Conservation (phyloP, 176 grass and related monocot species). For the Stipa capillata region DNA sequence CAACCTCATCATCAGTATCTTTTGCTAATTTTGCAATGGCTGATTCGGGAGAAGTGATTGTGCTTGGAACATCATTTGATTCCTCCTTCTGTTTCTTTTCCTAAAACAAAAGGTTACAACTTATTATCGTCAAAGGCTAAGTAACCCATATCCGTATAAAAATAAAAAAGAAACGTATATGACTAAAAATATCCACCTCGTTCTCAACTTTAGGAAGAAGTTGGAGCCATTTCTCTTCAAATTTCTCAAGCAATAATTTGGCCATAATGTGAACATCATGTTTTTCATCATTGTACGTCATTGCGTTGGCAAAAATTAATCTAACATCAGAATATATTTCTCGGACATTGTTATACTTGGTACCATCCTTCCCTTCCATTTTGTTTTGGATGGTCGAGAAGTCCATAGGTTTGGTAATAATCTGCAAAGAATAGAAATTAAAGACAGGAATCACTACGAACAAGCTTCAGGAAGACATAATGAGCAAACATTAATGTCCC, state of each 20-base stretch:
- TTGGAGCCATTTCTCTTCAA: slow-evolving; percentile 85
- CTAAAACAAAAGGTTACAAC: slow-evolving; percentile 33
- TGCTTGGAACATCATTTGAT: slow-evolving; percentile 32
- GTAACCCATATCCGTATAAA: neutral
- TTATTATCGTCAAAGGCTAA: neutral
- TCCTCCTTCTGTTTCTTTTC: slow-evolving; percentile 72
- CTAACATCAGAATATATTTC: slow-evolving; percentile 93
- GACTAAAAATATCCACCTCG: slow-evolving; percentile 49
- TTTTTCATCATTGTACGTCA: slow-evolving; percentile 73
- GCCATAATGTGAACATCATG: slow-evolving; percentile 74
- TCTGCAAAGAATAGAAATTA: slow-evolving; percentile 39
- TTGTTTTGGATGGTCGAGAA: slow-evolving; percentile 72
- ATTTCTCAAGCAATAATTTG: slow-evolving; percentile 75
- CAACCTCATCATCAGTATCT: slow-evolving; percentile 79
- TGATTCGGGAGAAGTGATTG: slow-evolving; percentile 41
- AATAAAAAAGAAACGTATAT: neutral
- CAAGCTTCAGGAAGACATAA: neutral
- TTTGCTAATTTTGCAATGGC: slow-evolving; percentile 61
- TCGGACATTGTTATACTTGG: slow-evolving; percentile 66
- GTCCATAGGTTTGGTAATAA: slow-evolving; percentile 93
- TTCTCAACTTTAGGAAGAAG: slow-evolving; percentile 80
- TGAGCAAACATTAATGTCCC: no score
- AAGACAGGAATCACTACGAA: neutral
- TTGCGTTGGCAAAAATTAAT: slow-evolving; percentile 92
- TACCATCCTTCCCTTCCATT: slow-evolving; percentile 84